Conservation (phyloP, 2,329 filamentous ascomycete species). For the Zasmidium angulare region DNA sequence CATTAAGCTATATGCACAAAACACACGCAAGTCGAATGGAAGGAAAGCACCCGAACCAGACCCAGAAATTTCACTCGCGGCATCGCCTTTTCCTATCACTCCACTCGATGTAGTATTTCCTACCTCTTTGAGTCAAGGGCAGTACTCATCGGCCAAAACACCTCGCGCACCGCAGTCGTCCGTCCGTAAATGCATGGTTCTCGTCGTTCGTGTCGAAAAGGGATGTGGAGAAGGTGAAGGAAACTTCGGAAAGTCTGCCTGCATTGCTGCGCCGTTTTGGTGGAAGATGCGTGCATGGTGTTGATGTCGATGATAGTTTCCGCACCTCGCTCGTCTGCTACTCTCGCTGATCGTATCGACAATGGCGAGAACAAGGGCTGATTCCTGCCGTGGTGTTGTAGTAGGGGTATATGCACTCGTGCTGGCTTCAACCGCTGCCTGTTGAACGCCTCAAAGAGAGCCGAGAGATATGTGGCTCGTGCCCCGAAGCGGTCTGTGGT, state of each 20-base stretch:
- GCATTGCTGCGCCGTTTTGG: background rate
- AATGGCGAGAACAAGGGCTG: background rate
- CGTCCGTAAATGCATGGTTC: conserved; percentile 3
- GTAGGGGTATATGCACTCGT: too few species aligned
- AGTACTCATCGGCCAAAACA: too few species aligned
- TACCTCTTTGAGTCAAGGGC: too few species aligned
- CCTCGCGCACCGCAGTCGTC: too few species aligned
- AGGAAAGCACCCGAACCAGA: too few species aligned
- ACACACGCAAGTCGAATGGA: too few species aligned
- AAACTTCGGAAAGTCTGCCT: too few species aligned
- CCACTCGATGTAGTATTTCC: too few species aligned
- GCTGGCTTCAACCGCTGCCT: background rate
- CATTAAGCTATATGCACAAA: conserved; percentile 1
- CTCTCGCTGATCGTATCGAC: background rate
- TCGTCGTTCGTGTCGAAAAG: background rate
- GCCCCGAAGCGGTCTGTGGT: background rate
- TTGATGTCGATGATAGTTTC: background rate
- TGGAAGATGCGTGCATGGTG: background rate
- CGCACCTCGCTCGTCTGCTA: background rate
- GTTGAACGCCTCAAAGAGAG: background rate
- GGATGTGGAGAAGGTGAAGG: too few species aligned
- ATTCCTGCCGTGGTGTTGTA: background rate
- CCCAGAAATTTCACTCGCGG: too few species aligned
- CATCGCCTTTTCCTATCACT: too few species aligned
- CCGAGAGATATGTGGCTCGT: background rate